Conservation (phyloP, 768 basidiomycete species). For the Butyriboletus loyo region DNA sequence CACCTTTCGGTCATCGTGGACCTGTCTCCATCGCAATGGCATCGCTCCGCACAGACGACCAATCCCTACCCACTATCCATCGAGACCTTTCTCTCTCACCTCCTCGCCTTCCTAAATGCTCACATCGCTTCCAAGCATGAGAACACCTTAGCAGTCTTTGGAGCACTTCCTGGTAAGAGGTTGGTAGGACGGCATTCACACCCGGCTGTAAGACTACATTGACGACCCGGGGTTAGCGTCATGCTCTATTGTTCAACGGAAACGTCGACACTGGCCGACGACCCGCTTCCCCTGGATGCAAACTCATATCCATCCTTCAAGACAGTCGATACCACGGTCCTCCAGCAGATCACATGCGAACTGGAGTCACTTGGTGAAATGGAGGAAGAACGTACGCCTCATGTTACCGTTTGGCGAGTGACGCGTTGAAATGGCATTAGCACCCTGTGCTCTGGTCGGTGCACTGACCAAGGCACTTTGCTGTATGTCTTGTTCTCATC, state of each 20-base stretch:
- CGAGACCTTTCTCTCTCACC: conserved; percentile 72
- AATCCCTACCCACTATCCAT: conserved; percentile 59
- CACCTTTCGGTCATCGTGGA: conserved; percentile 86
- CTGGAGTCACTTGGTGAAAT: conserved; percentile 49
- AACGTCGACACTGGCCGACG: conserved; percentile 34
- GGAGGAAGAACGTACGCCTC: conserved; percentile 43
- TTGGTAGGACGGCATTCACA: conserved; percentile 29
- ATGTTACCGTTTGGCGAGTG: background rate
- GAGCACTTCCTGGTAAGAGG: conserved; percentile 83
- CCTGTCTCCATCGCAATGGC: conserved; percentile 85
- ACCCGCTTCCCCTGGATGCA: conserved; percentile 49
- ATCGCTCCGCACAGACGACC: conserved; percentile 53
- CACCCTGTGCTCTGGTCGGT: conserved; percentile 74
- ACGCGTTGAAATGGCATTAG: conserved; percentile 30
- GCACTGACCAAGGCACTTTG: conserved; percentile 92
- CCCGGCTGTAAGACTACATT: background rate
- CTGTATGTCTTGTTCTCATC: conserved; percentile 47
- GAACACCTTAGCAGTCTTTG: conserved; percentile 91
- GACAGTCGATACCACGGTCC: conserved; percentile 65
- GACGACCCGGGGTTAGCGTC: conserved; percentile 41
- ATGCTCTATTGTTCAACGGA: conserved; percentile 75
- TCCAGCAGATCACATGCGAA: conserved; percentile 58
- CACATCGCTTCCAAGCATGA: conserved; percentile 90
- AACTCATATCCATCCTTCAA: conserved; percentile 87
- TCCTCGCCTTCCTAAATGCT: conserved; percentile 89